Base-by-base conservation (phyloP, 2,329 filamentous ascomycete species). In the Myriosclerotinia curreyana region DNA sequence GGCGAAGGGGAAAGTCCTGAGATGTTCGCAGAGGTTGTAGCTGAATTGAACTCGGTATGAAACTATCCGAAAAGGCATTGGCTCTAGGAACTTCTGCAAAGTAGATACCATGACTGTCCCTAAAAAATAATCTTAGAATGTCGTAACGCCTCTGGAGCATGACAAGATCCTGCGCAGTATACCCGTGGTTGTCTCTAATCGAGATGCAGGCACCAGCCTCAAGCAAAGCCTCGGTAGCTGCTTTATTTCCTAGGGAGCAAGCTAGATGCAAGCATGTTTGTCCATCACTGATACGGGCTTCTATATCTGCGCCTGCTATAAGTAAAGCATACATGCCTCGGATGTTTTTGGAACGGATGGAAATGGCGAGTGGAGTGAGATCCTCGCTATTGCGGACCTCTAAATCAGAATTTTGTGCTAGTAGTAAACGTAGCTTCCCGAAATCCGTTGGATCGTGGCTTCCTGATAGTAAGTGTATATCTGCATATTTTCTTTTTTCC, bases 281-380 rank as follows among this genome's bases (percentile, higher is more conserved):
- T 6, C 50, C 40, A 12, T 28, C 9, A 1, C 15, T 20, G 5
- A 28, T 2, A 20, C 0, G 22, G 9, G 5, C 15, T n/a, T 15
- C 22, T 12, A 14, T 38, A 3, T 44, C 7, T 28, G n/a, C 40
- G 11, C 31, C 31, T 20, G 50, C 40, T 9, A 46, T 42, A 12
- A 62, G 28, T 6, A 48, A 20, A 62, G 50, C 49, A 36, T 55
- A n/a, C 60, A 62, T 28, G 7, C 40, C 40, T n/a, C n/a, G n/a
- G 5, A 25, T 28, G 11, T 55, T 62, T 7, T 48, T 31, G 4
- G n/a, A 28, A 31, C 31, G 38, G 7, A 62, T 54, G 3, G 50
- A 14, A 20, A 55, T 48, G 15, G 40, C 60, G 22, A 62, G 60
- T 17, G 50, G 40, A 4, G 60, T 55, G 15, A 46, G 3, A 4